A percentile compares a stretch with the other conserved stretches of the same genome.
Conservation (phyloP, 805 yeast genomes). For the Candida yuanshanica region DNA sequence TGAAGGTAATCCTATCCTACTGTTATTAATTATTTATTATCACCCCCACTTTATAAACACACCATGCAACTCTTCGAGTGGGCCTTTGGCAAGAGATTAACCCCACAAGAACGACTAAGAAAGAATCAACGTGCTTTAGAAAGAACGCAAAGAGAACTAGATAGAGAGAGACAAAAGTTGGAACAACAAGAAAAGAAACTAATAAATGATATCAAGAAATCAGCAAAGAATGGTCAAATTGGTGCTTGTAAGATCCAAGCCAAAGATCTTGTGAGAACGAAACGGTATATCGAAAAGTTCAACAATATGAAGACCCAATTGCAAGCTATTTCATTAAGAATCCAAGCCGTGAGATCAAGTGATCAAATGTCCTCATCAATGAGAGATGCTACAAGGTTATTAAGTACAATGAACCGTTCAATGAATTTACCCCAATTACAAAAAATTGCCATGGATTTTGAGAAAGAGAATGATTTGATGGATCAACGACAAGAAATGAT, state of each 20-base stretch:
- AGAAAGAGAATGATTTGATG: constrained; percentile 91
- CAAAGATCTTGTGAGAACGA: constrained; percentile 86
- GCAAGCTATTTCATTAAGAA: constrained; percentile 88
- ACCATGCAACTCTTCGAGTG: constrained; percentile 73
- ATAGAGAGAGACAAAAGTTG: constrained; percentile 78
- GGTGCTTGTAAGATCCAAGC: constrained; percentile 93
- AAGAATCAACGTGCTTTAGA: constrained; percentile 95
- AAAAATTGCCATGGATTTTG: constrained; percentile 91
- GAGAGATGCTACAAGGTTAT: constrained; percentile 85
- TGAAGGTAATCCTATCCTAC: no score
- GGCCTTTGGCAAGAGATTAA: constrained; percentile 89
- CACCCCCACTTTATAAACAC: not conserved
- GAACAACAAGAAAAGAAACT: constrained; percentile 91
- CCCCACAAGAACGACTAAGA: constrained; percentile 93
- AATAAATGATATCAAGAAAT: constrained; percentile 77
- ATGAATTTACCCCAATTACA: constrained; percentile 90
- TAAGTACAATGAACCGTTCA: constrained; percentile 80
- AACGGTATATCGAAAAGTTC: constrained; percentile 76
- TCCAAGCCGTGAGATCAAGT: constrained; percentile 86
- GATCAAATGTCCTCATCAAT: constrained; percentile 94
- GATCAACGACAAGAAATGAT: constrained; percentile 98
- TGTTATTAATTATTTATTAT: no score
- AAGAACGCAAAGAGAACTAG: constrained; percentile 88
- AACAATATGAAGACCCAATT: constrained; percentile 89
- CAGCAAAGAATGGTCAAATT: constrained; percentile 86